These are phyloP conservation scores for Daldinia concentrica DNA, from an alignment of 495 filamentous ascomycete genomes.

Conservation along the genomic window DNA sequence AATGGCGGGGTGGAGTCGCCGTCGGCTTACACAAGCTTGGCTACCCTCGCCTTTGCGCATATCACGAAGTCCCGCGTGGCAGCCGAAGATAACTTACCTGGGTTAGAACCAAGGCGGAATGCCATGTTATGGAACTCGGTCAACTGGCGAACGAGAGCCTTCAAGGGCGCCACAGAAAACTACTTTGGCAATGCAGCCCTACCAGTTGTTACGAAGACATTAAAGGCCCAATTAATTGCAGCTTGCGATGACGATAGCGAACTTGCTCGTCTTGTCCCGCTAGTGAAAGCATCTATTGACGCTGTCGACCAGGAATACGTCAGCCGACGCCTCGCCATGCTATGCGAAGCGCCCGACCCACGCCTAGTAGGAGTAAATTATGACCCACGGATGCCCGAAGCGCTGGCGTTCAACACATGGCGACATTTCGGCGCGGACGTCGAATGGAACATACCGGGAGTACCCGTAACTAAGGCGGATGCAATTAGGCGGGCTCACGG, in stretches of 20 bases:
- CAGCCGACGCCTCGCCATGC: slow-evolving; percentile 42
- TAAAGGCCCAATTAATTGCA: slow-evolving; percentile 27
- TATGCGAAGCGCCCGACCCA: slow-evolving; percentile 47
- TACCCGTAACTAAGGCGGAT: slow-evolving; percentile 45
- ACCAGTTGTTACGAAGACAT: slow-evolving; percentile 37
- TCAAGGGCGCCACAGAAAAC: slow-evolving; percentile 43
- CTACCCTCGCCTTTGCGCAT: slow-evolving; percentile 46
- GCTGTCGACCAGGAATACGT: slow-evolving; percentile 48
- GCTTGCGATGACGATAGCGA: slow-evolving; percentile 35
- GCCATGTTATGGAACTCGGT: slow-evolving; percentile 48
- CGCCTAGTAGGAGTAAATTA: slow-evolving; percentile 47
- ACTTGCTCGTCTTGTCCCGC: slow-evolving; percentile 38
- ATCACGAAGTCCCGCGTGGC: slow-evolving; percentile 41
- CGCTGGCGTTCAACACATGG: slow-evolving; percentile 50
- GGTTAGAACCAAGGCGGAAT: slow-evolving; percentile 25
- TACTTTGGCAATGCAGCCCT: slow-evolving; percentile 50
- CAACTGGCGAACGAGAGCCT: slow-evolving; percentile 47
- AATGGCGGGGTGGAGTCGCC: slow-evolving; percentile 36
- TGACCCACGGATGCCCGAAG: slow-evolving; percentile 47
- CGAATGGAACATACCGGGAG: slow-evolving; percentile 48
- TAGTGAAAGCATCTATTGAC: slow-evolving; percentile 43
- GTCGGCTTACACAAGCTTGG: slow-evolving; percentile 47
- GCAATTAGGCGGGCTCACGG: slow-evolving; percentile 47
- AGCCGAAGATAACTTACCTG: slow-evolving; percentile 36
- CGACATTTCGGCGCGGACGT: slow-evolving; percentile 50